These are phyloP conservation scores for Hypoxylon cercidicola DNA, from an alignment of 495 filamentous ascomycete species.

Conservation along the genomic window DNA sequence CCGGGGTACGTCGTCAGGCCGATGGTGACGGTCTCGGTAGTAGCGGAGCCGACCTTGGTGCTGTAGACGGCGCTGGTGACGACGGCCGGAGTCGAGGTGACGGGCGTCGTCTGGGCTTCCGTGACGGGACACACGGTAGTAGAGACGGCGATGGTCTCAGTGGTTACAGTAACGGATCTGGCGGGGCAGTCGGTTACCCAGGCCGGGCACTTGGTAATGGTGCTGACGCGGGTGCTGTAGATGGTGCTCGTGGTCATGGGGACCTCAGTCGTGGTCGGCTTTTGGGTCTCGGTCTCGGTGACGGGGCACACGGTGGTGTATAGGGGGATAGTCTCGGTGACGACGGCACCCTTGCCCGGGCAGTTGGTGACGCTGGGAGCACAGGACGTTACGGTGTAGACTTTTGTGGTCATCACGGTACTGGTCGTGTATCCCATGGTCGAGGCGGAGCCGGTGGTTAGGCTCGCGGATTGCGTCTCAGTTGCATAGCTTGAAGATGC, in stretches of 20 bases:
- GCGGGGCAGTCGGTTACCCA: slow-evolving; percentile 67
- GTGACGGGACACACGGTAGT: slow-evolving; percentile 17
- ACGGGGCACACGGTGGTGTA: slow-evolving; percentile 59
- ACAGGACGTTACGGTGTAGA: slow-evolving; percentile 66
- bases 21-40: background rate
- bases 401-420: slow-evolving; percentile 64
- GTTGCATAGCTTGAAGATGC: slow-evolving; percentile 10
- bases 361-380: slow-evolving; percentile 61
- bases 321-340: slow-evolving; percentile 51
- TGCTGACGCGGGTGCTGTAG: slow-evolving; percentile 64
- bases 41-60: background rate
- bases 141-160: slow-evolving; percentile 48
- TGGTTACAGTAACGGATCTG: slow-evolving; percentile 53
- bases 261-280: slow-evolving; percentile 32
- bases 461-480: slow-evolving; percentile 8
- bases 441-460: slow-evolving; percentile 19
- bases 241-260: slow-evolving; percentile 56
- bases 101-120: slow-evolving; percentile 14
- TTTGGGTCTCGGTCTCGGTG: slow-evolving; percentile 42
- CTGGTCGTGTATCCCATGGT: slow-evolving; percentile 37
- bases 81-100: slow-evolving; percentile 1
- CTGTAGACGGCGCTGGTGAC: slow-evolving; percentile 2
- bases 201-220: slow-evolving; percentile 66
- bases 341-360: slow-evolving; percentile 52
- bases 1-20: slow-evolving; percentile 1